Evolutionary conservation across 148 eudicot species (phyloP).

Genomic region (Arbutus unedo): DNA sequence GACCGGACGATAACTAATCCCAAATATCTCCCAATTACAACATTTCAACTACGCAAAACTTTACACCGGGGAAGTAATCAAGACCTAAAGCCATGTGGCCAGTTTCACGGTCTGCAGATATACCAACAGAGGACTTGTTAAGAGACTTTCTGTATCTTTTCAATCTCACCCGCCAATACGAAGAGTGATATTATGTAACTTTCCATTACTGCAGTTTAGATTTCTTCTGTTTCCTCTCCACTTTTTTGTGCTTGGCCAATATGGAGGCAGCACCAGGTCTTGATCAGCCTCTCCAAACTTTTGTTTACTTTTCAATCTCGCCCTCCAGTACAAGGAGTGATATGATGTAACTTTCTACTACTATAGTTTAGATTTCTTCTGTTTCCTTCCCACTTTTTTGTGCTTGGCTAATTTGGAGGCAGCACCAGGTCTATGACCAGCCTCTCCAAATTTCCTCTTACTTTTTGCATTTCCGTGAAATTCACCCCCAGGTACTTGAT

Average conservation of each 20-base stretch:
- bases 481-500: slow-evolving; percentile 7
- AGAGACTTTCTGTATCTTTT: neutral
- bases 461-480: slow-evolving; percentile 18
- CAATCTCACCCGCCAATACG: neutral
- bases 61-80: neutral
- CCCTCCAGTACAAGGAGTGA: neutral
- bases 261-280: slow-evolving; percentile 7
- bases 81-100: neutral
- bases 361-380: slow-evolving; percentile 3
- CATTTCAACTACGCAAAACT: neutral
- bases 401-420: slow-evolving; percentile 8
- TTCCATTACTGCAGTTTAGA: neutral
- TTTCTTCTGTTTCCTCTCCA: slow-evolving; percentile 21
- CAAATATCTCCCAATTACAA: neutral
- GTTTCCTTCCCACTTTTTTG: slow-evolving; percentile 19
- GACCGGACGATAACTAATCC: neutral
- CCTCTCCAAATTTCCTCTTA: slow-evolving; percentile 16
- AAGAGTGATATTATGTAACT: neutral
- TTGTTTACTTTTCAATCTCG: slow-evolving; percentile 4
- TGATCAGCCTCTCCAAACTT: slow-evolving; percentile 9
- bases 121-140: neutral
- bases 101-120: neutral
- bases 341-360: neutral
- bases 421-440: neutral
- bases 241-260: slow-evolving; percentile 8